Base-by-base conservation (phyloP, 176 grass and related monocot genomes). In the Lolium multiflorum region DNA sequence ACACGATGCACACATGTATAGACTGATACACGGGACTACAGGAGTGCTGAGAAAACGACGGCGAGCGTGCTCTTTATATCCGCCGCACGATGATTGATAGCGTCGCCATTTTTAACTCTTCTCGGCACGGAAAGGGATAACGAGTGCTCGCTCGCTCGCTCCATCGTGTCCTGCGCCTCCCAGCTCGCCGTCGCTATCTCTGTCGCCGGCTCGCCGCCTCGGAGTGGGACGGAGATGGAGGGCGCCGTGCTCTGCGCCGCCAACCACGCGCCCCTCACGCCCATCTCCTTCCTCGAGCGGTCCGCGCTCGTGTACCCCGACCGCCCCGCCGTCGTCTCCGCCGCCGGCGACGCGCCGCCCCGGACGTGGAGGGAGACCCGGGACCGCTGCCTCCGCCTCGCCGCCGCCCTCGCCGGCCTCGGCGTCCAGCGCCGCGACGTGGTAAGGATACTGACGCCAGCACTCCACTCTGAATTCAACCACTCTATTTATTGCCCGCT, bases 221-320 rank as follows among this genome's bases (percentile, higher is more conserved):
- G 18, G n/a, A 9, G 9, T 9, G 58, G 4, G 35, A 38, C 46
- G 7, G 46, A 56, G 71, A 95, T 98, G 96, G 96, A 98, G 41
- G 96, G 96, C 46, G 71, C 91, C 14, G 74, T 92, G 64, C 79
- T 74, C 43, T 92, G 87, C 81, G 49, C 89, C 18, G 93, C 96
- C 28, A 98, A 98, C 91, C 86, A 98, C 82, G 81, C 88, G 56
- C 96, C 96, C 31, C 96, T 98, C 54, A 92, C 96, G 37, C 96
- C 96, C 55, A 85, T 98, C 56, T 94, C 88, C 83, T 98, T 98
- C 78, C 78, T 98, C 13, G 88, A 95, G 56, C 93, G 96, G 7
- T 41, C 91, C 7, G 93, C 96, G 35, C 66, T 93, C 76, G 93
- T 98, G n/a, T 98, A 93, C 77, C 82, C 87, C 4, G 77, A 93